phyloP scores from a whole-genome alignment of 805 yeast genomes.

The Blastobotrys americana region DNA sequence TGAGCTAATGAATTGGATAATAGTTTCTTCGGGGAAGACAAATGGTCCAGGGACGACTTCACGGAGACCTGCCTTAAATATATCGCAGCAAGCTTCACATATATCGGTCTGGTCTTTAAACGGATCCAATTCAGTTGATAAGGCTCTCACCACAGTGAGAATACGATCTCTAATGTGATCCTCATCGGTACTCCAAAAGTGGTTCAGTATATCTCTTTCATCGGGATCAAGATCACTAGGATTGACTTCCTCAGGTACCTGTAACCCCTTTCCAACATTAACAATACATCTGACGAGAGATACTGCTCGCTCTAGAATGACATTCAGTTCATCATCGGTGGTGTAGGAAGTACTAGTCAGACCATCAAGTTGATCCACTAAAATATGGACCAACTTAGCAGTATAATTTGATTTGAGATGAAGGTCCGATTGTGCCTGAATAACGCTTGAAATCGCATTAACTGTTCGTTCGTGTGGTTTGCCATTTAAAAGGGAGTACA shows the following conservation, averaged over 20 bases:
- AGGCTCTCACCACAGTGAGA: constrained; percentile 35
- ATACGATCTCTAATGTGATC: constrained; percentile 36
- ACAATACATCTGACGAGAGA: constrained; percentile 57
- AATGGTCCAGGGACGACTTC: constrained; percentile 65
- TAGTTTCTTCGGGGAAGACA: constrained; percentile 39
- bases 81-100: constrained; percentile 55
- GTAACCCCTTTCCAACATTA: constrained; percentile 67
- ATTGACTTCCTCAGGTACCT: constrained; percentile 49
- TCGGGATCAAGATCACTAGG: constrained; percentile 32
- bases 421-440: constrained; percentile 22
- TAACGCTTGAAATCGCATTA: constrained; percentile 27
- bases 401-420: constrained; percentile 30
- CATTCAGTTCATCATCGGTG: not conserved
- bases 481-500: constrained; percentile 16
- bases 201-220: constrained; percentile 6
- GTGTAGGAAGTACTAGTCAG: not conserved
- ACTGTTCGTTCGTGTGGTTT: constrained; percentile 30
- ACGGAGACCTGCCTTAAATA: constrained; percentile 56
- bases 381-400: constrained; percentile 27
- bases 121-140: constrained; percentile 35
- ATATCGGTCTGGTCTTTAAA: constrained; percentile 41
- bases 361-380: constrained; percentile 13
- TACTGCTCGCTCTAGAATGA: constrained; percentile 29
- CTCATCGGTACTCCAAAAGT: constrained; percentile 27
- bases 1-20: constrained; percentile 36